Evolutionary conservation across 2,329 filamentous ascomycete genomes (phyloP).

Genomic region (Colletotrichum sp.): DNA sequence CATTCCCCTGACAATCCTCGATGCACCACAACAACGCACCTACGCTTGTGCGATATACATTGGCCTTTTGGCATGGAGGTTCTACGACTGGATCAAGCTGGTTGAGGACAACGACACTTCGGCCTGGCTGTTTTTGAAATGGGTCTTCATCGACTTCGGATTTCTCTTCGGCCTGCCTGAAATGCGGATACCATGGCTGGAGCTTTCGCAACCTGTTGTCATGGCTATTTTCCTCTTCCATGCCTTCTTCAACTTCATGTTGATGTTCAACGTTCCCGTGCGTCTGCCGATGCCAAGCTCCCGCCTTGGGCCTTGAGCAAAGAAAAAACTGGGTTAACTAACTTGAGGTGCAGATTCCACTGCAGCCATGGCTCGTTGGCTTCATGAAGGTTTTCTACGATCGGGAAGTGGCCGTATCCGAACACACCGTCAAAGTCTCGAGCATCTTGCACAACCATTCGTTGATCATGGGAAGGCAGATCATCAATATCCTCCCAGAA

Average conservation of each 20-base stretch:
- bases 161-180: constrained; percentile 89
- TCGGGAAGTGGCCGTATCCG: constrained; percentile 91
- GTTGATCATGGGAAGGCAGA: constrained; percentile 93
- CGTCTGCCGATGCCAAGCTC: constrained; percentile 32
- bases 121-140: constrained; percentile 92
- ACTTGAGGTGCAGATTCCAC: constrained; percentile 63
- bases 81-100: constrained; percentile 84
- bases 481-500: constrained; percentile 96
- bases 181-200: constrained; percentile 93
- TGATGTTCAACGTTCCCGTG: constrained; percentile 92
- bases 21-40: constrained; percentile 89
- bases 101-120: constrained; percentile 85
- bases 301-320: neutral
- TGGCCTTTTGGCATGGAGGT: constrained; percentile 77
- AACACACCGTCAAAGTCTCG: constrained; percentile 86
- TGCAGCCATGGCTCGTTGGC: constrained; percentile 74
- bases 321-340: neutral
- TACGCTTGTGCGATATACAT: constrained; percentile 85
- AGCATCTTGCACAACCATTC: constrained; percentile 90
- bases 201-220: constrained; percentile 81
- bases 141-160: constrained; percentile 83
- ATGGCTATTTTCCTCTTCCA: constrained; percentile 75
- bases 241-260: constrained; percentile 76
- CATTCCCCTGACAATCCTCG: constrained; percentile 81
- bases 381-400: constrained; percentile 87